phyloP scores from a whole-genome alignment of 73 alveolate species.

The Symbiodinium natans region DNA sequence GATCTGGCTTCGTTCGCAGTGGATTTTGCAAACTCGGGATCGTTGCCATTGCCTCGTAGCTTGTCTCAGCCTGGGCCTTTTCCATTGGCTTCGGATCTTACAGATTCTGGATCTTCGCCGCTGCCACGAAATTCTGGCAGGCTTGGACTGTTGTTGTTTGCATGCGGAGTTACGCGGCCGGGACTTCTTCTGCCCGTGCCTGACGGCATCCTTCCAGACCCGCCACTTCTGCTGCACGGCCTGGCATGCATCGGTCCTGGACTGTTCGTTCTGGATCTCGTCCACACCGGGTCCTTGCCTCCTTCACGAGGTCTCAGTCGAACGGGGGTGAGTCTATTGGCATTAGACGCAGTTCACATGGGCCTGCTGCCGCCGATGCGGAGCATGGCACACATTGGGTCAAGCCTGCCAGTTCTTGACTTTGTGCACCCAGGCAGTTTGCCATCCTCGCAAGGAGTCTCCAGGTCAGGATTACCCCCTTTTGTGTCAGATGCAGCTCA shows the following conservation, averaged over 20 bases:
- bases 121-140: not conserved
- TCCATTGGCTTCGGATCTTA: not conserved
- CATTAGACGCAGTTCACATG: not conserved
- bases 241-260: not conserved
- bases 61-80: not conserved
- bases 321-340: not conserved
- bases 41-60: not conserved
- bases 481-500: not conserved
- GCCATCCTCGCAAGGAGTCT: not conserved
- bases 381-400: not conserved
- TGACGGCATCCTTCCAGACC: slow-evolving; percentile 3
- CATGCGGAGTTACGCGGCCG: not conserved
- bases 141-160: slow-evolving; percentile 43
- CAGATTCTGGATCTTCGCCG: not conserved
- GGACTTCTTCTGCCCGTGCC: slow-evolving; percentile 10
- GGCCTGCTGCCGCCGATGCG: not conserved
- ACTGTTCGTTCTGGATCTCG: slow-evolving; percentile 17
- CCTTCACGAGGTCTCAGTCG: not conserved
- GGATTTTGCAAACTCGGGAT: not conserved
- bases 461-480: too few relatives aligned
- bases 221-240: not conserved
- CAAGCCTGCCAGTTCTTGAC: not conserved
- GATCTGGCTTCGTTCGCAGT: not conserved
- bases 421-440: not conserved
- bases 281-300: slow-evolving; percentile 10